Conservation (phyloP, 1,139 yeast species). For the Yamadazyma mexicana region DNA sequence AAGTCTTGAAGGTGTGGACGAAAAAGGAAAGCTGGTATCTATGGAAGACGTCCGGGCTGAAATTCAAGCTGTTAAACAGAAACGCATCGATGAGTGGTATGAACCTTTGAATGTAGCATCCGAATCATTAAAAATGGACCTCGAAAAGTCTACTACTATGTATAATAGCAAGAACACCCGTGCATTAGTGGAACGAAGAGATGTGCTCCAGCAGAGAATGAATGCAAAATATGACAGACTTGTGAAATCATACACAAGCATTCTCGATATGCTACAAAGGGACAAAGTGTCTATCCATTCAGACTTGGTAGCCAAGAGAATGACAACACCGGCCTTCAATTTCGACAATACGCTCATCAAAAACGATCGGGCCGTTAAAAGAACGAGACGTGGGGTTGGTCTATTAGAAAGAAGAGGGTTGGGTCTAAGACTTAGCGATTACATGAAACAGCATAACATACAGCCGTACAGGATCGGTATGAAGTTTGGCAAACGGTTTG, state of each 20-base stretch:
- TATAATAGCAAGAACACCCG: slow-evolving; percentile 9
- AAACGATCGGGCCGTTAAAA: slow-evolving; percentile 11
- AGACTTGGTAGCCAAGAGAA: slow-evolving; percentile 24
- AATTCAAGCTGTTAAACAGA: slow-evolving; percentile 1
- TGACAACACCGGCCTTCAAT: too few species aligned
- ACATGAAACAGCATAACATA: slow-evolving; percentile 18
- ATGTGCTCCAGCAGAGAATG: slow-evolving; percentile 24
- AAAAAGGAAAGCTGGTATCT: slow-evolving; percentile 2
- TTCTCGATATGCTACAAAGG: slow-evolving; percentile 18
- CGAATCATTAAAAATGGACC: slow-evolving; percentile 15
- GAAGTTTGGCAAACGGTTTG: slow-evolving; percentile 25
- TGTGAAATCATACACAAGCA: slow-evolving; percentile 16
- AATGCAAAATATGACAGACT: slow-evolving; percentile 23
- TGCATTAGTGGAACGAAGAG: slow-evolving; percentile 15
- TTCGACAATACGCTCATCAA: slow-evolving; percentile 5
- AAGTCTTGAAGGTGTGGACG: background rate
- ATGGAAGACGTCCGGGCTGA: slow-evolving; percentile 5
- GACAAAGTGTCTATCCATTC: slow-evolving; percentile 33
- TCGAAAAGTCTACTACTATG: slow-evolving; percentile 16
- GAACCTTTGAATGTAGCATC: slow-evolving; percentile 23
- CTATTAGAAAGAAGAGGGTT: slow-evolving; percentile 27
- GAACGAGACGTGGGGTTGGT: slow-evolving; percentile 23
- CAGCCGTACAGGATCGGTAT: slow-evolving; percentile 32
- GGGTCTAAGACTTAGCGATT: slow-evolving; percentile 36
- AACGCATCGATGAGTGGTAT: slow-evolving; percentile 22